Percentiles rank a stretch among this genome's conserved stretches.
These are phyloP conservation scores for Luffa acutangula DNA, from an alignment of 306 rosid genomes.

Conservation along the genomic window DNA sequence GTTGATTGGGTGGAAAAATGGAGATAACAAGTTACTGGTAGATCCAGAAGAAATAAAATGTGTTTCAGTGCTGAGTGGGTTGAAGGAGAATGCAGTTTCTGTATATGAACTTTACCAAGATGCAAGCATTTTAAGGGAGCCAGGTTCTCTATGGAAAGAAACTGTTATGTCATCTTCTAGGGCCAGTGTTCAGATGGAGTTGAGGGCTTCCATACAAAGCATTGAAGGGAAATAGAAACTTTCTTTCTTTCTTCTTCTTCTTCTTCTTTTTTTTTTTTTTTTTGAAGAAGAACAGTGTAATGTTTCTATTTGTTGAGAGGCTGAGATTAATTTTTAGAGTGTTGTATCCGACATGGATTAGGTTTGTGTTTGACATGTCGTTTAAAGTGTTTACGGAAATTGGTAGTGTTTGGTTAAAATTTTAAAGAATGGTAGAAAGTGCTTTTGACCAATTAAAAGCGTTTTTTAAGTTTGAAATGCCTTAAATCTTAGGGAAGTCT, in stretches of 20 bases:
- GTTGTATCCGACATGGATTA: too few species aligned
- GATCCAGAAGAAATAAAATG: slow-evolving; percentile 55
- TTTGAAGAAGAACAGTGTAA: not conserved
- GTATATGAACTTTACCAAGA: slow-evolving; percentile 52
- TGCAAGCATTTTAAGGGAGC: slow-evolving; percentile 20
- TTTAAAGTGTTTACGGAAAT: too few species aligned
- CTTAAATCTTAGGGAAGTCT: too few species aligned
- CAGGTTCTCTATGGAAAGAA: slow-evolving; percentile 65
- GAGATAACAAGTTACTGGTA: slow-evolving; percentile 37
- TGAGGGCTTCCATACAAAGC: slow-evolving; percentile 33
- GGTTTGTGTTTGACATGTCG: too few species aligned
- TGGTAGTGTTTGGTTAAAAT: too few species aligned
- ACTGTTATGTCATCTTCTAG: slow-evolving; percentile 49
- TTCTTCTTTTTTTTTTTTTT: too few species aligned
- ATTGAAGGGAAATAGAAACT: slow-evolving; percentile 25
- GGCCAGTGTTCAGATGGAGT: slow-evolving; percentile 27
- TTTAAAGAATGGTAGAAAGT: too few species aligned
- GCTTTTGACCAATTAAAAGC: too few species aligned
- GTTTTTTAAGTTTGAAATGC: too few species aligned
- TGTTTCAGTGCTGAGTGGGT: slow-evolving; percentile 24
- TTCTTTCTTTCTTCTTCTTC: too few species aligned
- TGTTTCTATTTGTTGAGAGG: not conserved
- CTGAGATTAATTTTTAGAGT: too few species aligned
- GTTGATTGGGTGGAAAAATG: slow-evolving; percentile 74
- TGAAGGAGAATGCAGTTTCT: slow-evolving; percentile 63